Evolutionary conservation across 352 stramenopile species (phyloP).

Genomic region (Phytopythium sindhum): DNA sequence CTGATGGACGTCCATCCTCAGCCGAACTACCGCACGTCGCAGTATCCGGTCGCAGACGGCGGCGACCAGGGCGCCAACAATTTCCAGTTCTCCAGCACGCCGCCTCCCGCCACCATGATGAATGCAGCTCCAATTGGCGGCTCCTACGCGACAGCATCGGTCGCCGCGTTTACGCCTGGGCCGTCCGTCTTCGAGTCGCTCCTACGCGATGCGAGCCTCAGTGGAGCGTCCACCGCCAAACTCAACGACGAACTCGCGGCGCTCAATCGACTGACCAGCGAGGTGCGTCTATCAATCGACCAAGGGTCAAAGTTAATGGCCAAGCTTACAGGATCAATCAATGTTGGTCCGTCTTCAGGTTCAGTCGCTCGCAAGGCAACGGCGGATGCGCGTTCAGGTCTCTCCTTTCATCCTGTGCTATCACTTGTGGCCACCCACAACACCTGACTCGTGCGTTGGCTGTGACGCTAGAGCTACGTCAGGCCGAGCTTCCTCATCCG

Average conservation of each 20-base stretch:
- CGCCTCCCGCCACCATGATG: slow-evolving; percentile 1
- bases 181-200: slow-evolving; percentile 54
- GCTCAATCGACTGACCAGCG: slow-evolving; percentile 31
- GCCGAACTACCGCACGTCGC: neutral
- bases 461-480: slow-evolving; percentile 14
- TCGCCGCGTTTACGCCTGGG: slow-evolving; percentile 24
- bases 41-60: neutral
- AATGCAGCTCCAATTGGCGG: neutral
- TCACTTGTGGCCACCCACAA: neutral
- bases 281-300: slow-evolving; percentile 16
- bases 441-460: neutral
- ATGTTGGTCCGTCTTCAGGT: slow-evolving; percentile 5
- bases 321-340: neutral
- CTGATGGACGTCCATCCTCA: neutral
- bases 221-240: slow-evolving; percentile 16
- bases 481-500: slow-evolving; percentile 36
- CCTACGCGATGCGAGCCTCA: slow-evolving; percentile 27
- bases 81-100: neutral
- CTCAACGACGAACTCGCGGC: slow-evolving; percentile 41
- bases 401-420: neutral
- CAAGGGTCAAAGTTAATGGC: neutral
- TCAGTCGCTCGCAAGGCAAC: slow-evolving; percentile 13
- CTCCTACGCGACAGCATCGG: slow-evolving; percentile 6
- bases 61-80: neutral
- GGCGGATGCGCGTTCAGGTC: slow-evolving; percentile 15